Evolutionary conservation across 176 grass and related monocot species (phyloP), one percentile per base, ranked within the genome.

Genomic region (Pharus latifolius): DNA sequence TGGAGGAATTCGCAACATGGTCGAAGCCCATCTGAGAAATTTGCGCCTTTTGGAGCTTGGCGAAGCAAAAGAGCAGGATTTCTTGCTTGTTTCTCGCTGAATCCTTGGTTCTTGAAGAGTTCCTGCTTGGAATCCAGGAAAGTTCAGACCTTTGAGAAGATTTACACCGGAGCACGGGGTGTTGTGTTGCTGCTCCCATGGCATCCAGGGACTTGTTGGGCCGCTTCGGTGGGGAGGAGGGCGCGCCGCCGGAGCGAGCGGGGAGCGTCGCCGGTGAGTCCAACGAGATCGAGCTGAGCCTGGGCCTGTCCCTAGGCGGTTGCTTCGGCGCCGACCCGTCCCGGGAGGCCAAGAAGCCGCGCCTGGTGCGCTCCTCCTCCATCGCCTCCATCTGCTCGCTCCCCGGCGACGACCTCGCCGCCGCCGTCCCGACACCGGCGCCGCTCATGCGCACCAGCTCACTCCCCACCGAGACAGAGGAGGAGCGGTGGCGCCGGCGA

Each of bases 221-320:
- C 11, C 8, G 63, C 16, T 91, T 98, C n/a, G 87, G 73, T 20
- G 60, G 43, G 18, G 69, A 84, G 67, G 60, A 54, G 26, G 65
- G 47, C 24, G 42, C 31, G 7, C 13, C 17, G 5, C 56, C 8
- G 2, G 37, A 19, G 15, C 66, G 43, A 22, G 71, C 38, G 5
- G 82, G 56, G 23, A 38, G 64, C 19, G 56, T 18, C 1, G 40
- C 18, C 6, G 63, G 5, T 12, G 76, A 84, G 47, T 51, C 84
- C 0, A 76, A 88, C 60, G 84, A 86, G 29, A 35, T 99, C 52
- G 96, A 99, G 78, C 87, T 99, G 14, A 86, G 82, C 72, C 69
- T 99, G 5, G 90, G 87, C 1, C 87, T 99, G 24, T 94, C 96
- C 13, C 81, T 92, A 14, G 85, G 88, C 17, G 95, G 96, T 22